Evolutionary conservation across 148 eudicot species (phyloP).

Genomic region (Chenopodium berlandieri): DNA sequence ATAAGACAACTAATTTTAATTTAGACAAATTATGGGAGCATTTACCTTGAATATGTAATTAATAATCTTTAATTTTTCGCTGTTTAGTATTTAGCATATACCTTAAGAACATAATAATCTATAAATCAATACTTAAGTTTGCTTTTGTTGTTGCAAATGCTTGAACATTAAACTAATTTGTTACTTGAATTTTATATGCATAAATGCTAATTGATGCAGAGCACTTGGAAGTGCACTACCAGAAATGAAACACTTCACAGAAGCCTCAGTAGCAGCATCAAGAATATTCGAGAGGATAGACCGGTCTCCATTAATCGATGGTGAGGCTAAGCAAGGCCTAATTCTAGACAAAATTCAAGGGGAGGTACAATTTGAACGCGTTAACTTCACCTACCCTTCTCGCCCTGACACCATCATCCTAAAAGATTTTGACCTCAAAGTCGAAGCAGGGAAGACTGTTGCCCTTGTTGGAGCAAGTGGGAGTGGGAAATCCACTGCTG

Average conservation of each 20-base stretch:
- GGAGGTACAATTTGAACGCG: conserved; percentile 56
- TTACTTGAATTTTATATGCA: neutral
- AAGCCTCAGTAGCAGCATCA: conserved; percentile 87
- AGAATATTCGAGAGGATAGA: conserved; percentile 65
- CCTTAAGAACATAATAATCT: too few species aligned
- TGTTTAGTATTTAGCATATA: too few species aligned
- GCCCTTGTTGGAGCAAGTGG: conserved; percentile 96
- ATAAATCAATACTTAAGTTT: too few species aligned
- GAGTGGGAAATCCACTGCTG: conserved; percentile 87
- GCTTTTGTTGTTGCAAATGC: too few species aligned
- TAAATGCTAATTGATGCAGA: conserved; percentile 34
- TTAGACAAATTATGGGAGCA: too few species aligned
- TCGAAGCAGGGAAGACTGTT: conserved; percentile 71
- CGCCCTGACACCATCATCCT: conserved; percentile 68
- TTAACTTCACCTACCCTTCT: conserved; percentile 68
- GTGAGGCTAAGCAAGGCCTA: conserved; percentile 45
- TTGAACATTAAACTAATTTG: too few species aligned
- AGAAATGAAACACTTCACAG: conserved; percentile 78
- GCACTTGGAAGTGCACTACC: conserved; percentile 86
- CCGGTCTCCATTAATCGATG: conserved; percentile 61
- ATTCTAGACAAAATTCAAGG: conserved; percentile 50
- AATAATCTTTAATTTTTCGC: too few species aligned
- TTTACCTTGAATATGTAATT: too few species aligned
- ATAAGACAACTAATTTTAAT: too few species aligned
- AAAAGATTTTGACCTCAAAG: conserved; percentile 55